Evolutionary conservation across 1,284 basidiomycete genomes (phyloP), one percentile per base, ranked within the genome.

Genomic region (Ustilago esculenta): DNA sequence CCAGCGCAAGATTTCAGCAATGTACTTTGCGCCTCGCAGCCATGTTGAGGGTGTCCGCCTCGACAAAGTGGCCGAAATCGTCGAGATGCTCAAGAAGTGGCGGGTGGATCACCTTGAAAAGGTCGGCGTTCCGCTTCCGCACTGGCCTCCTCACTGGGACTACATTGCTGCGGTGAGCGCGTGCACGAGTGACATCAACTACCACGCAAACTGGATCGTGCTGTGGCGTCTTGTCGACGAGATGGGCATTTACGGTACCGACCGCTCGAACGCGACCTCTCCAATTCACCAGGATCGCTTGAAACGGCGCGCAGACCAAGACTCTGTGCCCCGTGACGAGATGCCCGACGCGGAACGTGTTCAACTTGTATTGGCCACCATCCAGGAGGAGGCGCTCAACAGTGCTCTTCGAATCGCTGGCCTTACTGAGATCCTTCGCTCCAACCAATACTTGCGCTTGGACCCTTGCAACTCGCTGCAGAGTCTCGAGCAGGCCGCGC

Each of bases 381-480:
- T 72, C 15, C 55, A 91, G 25, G 75, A 90, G 27, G 92, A 95
- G 81, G 90, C 91, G 2, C 80, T 93, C 59, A 89, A 92, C 76
- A 89, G 90, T 24, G 91, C 93, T 0, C 83, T 92, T 70, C 88
- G 93, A 32, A 92, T 95, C 70, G 89, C 92, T 15, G 91, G 91
- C 20, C 83, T 95, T 78, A 90, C 90, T 56, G 76, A 88, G 83
- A 53, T 72, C 37, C 49, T 71, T n/a, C 52, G 55, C 20, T 54
- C 46, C 51, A 67, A 72, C 47, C 56, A 58, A 32, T 78, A 75
- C 29, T 53, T 78, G n/a, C 61, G 72, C 17, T 56, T 76, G 6
- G 76, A 78, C 27, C 69, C 76, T 1, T 63, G 67, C 49, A 66
- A 69, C 21, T 59, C 72, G 8, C 48, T 65, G 21, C 56, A 63